Conservation (phyloP, 2,329 filamentous ascomycete species). For the Aspergillus sp. region DNA sequence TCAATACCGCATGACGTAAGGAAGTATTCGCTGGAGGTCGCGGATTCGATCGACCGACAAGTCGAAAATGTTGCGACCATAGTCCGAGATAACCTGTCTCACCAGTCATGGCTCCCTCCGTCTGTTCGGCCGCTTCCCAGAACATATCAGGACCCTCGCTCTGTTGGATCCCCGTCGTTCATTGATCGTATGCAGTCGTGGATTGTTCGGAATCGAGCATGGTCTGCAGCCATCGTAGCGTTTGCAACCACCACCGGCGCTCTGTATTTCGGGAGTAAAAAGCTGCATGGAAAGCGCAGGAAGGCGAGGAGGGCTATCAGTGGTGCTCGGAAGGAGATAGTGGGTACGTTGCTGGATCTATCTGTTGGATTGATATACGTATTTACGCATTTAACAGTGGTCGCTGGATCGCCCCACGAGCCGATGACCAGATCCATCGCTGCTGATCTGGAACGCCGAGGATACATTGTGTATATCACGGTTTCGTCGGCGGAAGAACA, state of each 20-base stretch:
- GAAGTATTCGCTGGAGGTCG: constrained; percentile 61
- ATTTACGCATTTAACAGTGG: constrained; percentile 44
- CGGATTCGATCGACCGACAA: constrained; percentile 70
- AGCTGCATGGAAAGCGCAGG: constrained; percentile 51
- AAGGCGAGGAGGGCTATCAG: constrained; percentile 70
- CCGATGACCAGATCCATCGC: constrained; percentile 75
- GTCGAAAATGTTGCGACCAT: constrained; percentile 65
- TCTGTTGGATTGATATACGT: constrained; percentile 6
- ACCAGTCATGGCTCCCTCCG: constrained; percentile 64
- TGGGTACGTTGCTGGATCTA: constrained; percentile 35
- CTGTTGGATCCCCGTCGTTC: constrained; percentile 30
- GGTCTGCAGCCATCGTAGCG: constrained; percentile 62
- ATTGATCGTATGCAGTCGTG: constrained; percentile 57
- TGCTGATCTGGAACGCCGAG: constrained; percentile 77
- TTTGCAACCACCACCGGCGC: constrained; percentile 57
- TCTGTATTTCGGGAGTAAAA: constrained; percentile 53
- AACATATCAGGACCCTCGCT: constrained; percentile 12
- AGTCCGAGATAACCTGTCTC: constrained; percentile 60
- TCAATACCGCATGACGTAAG: constrained; percentile 57
- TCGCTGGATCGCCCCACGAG: constrained; percentile 79
- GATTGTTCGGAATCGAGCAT: constrained; percentile 61
- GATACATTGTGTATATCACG: constrained; percentile 88
- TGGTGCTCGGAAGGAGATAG: constrained; percentile 78
- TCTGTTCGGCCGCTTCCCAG: constrained; percentile 49
- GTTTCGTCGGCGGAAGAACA: constrained; percentile 82